Conservation (phyloP, 2,329 filamentous ascomycete species). For the Clonostachys chloroleuca region DNA sequence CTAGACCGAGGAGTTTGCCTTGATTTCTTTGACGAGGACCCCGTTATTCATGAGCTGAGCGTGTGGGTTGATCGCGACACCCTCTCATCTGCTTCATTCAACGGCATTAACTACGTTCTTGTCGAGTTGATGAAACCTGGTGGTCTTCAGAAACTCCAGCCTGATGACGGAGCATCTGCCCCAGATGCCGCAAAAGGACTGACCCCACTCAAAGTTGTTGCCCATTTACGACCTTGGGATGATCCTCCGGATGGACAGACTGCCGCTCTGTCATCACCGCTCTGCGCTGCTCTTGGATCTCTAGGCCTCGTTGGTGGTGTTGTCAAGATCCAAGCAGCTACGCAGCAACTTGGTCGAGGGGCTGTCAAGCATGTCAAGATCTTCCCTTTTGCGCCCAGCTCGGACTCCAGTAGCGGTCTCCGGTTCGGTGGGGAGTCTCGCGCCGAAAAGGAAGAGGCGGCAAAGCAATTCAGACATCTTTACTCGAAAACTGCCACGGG, state of each 20-base stretch:
- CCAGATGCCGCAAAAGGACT: slow-evolving; percentile 18
- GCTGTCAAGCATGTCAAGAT: slow-evolving; percentile 67
- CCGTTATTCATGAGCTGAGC: slow-evolving; percentile 54
- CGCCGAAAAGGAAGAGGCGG: slow-evolving; percentile 73
- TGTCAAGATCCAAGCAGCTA: slow-evolving; percentile 80
- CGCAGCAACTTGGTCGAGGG: slow-evolving; percentile 63
- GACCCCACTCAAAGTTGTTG: slow-evolving; percentile 61
- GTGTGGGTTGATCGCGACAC: slow-evolving; percentile 85
- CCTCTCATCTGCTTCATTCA: slow-evolving; percentile 65
- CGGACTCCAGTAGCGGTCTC: slow-evolving; percentile 60
- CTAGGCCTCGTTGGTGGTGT: slow-evolving; percentile 78
- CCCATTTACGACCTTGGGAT: slow-evolving; percentile 73
- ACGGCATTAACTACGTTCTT: slow-evolving; percentile 70
- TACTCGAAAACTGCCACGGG: slow-evolving; percentile 53
- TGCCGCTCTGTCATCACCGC: slow-evolving; percentile 69
- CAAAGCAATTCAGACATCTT: slow-evolving; percentile 65
- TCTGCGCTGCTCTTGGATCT: slow-evolving; percentile 71
- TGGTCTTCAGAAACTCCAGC: slow-evolving; percentile 66
- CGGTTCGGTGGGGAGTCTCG: slow-evolving; percentile 88
- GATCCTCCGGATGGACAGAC: slow-evolving; percentile 81
- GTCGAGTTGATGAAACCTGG: slow-evolving; percentile 87
- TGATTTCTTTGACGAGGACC: slow-evolving; percentile 75
- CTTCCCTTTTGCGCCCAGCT: slow-evolving; percentile 67
- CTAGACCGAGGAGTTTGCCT: slow-evolving; percentile 65
- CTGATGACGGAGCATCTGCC: slow-evolving; percentile 60